Evolutionary conservation across 139 green algal genomes (phyloP), one percentile per base, ranked within the genome.

Genomic region (Gonium pectorale): DNA sequence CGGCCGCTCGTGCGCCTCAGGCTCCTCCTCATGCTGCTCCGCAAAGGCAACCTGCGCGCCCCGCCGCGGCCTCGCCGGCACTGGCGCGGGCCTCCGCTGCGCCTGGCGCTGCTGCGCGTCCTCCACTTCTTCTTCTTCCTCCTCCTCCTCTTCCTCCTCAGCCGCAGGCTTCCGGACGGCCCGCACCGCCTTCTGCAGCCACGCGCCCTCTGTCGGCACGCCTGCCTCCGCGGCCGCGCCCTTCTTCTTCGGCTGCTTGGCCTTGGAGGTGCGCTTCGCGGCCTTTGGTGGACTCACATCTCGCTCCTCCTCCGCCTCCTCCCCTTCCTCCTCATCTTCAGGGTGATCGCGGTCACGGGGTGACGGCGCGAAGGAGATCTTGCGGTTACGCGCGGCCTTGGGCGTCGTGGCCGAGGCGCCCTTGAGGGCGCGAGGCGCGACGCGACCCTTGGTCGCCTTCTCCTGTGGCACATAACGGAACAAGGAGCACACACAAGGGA

Each of bases 341-440:
- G 38, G 37, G 0, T 81, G 37, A 22, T 52, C 6, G 5, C 52
- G 35, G 26, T 72, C 63, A 0, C 27, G 21, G 0, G 64, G 79
- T 8, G 79, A 85, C 22, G 66, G 79, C 27, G 66, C 79, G 26
- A 85, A 85, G 9, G 79, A 74, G 64, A 85, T 85, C 35, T 67
- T 71, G 64, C 79, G 79, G 35, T 78, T 75, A 33, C 64, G 41
- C 27, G 75, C 59, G 35, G 79, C 66, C 26, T 44, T 54, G 21
- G 78, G 64, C 1, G 46, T 67, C 6, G 60, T 72, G 31, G 79
- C 64, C 13, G 66, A 64, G 35, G 46, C 64, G 35, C 64, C 49
- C 79, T 78, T 75, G 33, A 85, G 64, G 0, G 11, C 79, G 37
- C 79, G 79, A 5, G 79, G 63, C 24, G 79, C 79, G 19, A 46